Base-by-base conservation (phyloP, 2,329 filamentous ascomycete genomes). In the Colletotrichum gloeosporioides region DNA sequence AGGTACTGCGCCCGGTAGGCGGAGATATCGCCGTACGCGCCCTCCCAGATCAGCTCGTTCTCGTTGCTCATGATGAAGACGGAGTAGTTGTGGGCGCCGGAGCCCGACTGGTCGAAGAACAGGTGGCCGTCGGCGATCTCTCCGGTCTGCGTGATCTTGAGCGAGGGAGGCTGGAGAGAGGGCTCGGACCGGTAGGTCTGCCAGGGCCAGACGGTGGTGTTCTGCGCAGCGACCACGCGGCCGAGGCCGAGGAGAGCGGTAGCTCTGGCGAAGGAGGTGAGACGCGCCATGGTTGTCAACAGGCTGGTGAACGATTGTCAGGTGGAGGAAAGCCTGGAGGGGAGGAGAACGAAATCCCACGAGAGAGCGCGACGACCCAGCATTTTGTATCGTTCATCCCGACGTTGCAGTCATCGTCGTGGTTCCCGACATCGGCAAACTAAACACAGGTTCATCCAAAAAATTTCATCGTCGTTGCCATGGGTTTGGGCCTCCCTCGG, bases 11-110 rank as follows among this genome's bases (percentile, higher is more conserved):
- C 80, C 0, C 77, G 79, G 63, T 83, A 78, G 5, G 80, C 82
- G 25, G 79, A 78, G 13, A 78, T 77, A 2, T 80, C 77, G 12
- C 79, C 79, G 4, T 79, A 77, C 15, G 77, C 72, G 16, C 82
- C 65, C 59, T 70, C 71, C 71, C 57, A 85, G 6, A 85, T 69
- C 29, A 84, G 79, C 49, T 84, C 82, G 25, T 81, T 80, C 12
- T 81, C 79, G 13, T 78, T 78, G 13, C 75, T 77, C 78, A 82
- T 82, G 15, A 82, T 80, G 36, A 80, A 73, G 7, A 73, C 66
- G 25, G 71, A 73, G 57, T 73, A 73, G 66, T 73, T 70, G 57
- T 73, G 71, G 15, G 53, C 9, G 71, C 77, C 8, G 63, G 70
- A 15, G 73, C 73, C 34, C 79, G 78, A 4, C 75, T 76, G 2